Evolutionary conservation across 1,284 basidiomycete genomes (phyloP), one percentile per base, ranked within the genome.

Genomic region (Boletus albobrunnescens): DNA sequence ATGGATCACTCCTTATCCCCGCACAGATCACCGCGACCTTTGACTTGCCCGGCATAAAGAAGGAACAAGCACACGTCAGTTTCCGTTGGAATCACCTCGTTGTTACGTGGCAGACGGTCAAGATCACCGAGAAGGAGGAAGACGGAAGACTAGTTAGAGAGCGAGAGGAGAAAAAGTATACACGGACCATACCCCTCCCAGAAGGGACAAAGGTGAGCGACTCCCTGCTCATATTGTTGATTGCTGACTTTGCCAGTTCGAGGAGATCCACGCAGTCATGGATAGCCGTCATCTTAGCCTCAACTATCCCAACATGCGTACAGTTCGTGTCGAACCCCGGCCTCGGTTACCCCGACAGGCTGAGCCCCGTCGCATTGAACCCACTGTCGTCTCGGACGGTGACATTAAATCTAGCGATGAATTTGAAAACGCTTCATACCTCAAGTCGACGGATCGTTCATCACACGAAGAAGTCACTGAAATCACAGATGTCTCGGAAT

Each of bases 51-150:
- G 81, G 82, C 26, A 76, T 85, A 41, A 72, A 72, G 57, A 87
- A 85, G 60, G 73, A 84, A 49, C 79, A 87, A 50, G 77, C 86
- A 48, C 84, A 87, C 53, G 79, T 87, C 56, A 84, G 78, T 59
- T 87, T 77, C 56, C 81, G 82, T 47, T 71, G 74, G 42, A 77
- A 75, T 53, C 68, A 78, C 28, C 66, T 87, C n/a, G 71, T 84
- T 23, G 71, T 87, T 32, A 81, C 77, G n/a, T 87, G 85, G 83
- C 71, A 76, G 48, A 74, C 71, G 7, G 70, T 77, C 44, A 77
- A 76, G 53, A 70, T 78, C 35, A 67, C 72, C 9, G 84, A 87
- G 62, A 75, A 71, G 67, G 73, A 76, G 54, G 83, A 86, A 52
- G 72, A 73, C 20, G 78, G 76, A n/a, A 70, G 75, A 17, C 58